Base-by-base conservation (phyloP, 2,329 filamentous ascomycete species). In the Dothistroma septosporum region DNA sequence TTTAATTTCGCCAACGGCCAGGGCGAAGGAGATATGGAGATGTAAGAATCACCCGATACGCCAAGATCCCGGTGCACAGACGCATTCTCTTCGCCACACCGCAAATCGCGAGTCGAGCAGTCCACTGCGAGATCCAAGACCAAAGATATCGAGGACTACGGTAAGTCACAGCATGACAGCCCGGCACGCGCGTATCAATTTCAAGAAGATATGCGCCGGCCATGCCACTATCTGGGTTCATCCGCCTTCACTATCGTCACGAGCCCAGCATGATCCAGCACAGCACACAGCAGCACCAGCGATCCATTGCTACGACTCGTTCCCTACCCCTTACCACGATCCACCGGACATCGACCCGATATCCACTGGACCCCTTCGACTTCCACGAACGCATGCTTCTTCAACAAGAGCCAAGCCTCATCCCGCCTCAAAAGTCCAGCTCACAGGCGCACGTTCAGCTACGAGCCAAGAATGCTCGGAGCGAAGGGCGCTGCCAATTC, bases 1-100 rank as follows among this genome's bases (percentile, higher is more conserved):
- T 99, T 97, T 86, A 96, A 91, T 85, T 99, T 99, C 76, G 90
- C 90, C 76, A 91, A 87, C 72, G 85, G 85, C 64, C 84, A 82
- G 67, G 87, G 89, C 72, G 85, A 85, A 46, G 90, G 90, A 87
- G 87, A 90, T 73, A 90, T 76, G 75, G 50, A 53, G 50, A 53
- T 53, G 50, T 53, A 70, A 69, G 63, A 24, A 55, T 44, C 55
- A 58, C 19, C 37, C 41, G 19, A 44, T 44, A 19, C 41, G 16
- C 44, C 41, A 35, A 28, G 35, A n/a, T 47, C 21, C 33, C 2
- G 31, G 48, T 37, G 21, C 16, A 37, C 48, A 16, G 19, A 35
- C 5, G 21, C 35, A 44, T 16, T 12, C 16, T 28, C 9, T 32
- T 53, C 31, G 28, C 32, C 28, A 54, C 56, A 53, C n/a, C 14